Conservation (phyloP, 306 rosid species). For the Cicer cuneatum region DNA sequence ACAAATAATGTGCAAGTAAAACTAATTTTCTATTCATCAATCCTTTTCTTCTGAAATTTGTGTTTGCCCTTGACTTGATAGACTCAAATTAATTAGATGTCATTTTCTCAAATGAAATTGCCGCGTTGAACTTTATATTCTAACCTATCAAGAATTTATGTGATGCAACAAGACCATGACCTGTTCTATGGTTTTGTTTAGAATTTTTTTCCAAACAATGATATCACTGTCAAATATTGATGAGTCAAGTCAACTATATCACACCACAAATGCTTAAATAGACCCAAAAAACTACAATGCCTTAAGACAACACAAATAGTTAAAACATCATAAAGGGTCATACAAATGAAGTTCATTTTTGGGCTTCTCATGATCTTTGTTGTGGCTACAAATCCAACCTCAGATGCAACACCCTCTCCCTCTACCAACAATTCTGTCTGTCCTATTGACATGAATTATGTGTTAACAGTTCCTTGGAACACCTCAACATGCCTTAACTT, state of each 20-base stretch:
- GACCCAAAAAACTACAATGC: neutral
- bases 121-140: neutral
- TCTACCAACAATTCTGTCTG: constrained; percentile 46
- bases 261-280: neutral
- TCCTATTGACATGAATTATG: constrained; percentile 69
- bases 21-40: neutral
- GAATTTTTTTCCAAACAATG: no score
- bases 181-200: neutral
- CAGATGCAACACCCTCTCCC: constrained; percentile 45
- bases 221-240: neutral
- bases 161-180: neutral
- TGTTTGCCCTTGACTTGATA: neutral
- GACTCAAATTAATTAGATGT: neutral
- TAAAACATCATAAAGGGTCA: neutral
- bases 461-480: constrained; percentile 69
- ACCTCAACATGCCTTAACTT: constrained; percentile 57
- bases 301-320: neutral
- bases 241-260: constrained; percentile 11
- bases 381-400: constrained; percentile 18
- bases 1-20: no score
- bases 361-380: constrained; percentile 47
- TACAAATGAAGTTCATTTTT: constrained; percentile 32
- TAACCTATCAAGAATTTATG: constrained; percentile 1
- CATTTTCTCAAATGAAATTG: neutral
- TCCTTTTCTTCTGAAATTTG: neutral